A percentile compares a stretch with the other conserved stretches of the same genome.
phyloP scores from a whole-genome alignment of 345 rosid species.

The Mallotus nudiflorus region DNA sequence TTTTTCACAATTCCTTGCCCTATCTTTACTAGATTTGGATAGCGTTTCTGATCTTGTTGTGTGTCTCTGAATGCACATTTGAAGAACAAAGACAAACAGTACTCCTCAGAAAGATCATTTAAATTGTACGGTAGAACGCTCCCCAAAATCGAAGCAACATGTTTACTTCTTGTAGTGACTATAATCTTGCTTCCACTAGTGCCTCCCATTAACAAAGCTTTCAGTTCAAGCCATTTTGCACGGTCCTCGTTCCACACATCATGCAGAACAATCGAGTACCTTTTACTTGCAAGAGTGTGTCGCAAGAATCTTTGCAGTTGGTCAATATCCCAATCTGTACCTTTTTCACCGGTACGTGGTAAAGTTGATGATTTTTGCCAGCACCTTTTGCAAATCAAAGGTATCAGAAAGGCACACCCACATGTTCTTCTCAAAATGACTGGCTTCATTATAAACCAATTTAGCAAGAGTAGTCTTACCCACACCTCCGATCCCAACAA shows the following conservation, averaged over 20 bases:
- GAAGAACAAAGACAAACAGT: conserved; percentile 21
- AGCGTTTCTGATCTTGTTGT: background rate
- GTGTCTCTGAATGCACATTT: conserved; percentile 28
- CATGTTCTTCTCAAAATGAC: background rate
- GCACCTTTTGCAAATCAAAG: background rate
- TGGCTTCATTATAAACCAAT: conserved; percentile 2
- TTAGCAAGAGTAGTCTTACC: conserved; percentile 19
- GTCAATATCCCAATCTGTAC: no score
- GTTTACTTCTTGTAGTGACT: no score
- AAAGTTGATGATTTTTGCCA: background rate
- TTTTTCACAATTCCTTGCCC: background rate
- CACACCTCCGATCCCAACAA: no score
- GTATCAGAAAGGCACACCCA: background rate
- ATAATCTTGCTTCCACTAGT: no score
- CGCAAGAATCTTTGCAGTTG: background rate
- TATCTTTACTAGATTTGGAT: background rate
- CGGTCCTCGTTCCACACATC: conserved; percentile 9
- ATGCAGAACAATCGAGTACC: background rate
- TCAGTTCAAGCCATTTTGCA: no score
- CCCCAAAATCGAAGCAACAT: no score
- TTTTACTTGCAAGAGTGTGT: background rate
- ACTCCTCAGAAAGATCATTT: no score
- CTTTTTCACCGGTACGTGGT: background rate
- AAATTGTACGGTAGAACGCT: no score
- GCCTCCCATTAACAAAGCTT: no score